Evolutionary conservation across 805 yeast genomes (phyloP), one percentile per base, ranked within the genome.

Genomic region (Clavispora vitiphila): DNA sequence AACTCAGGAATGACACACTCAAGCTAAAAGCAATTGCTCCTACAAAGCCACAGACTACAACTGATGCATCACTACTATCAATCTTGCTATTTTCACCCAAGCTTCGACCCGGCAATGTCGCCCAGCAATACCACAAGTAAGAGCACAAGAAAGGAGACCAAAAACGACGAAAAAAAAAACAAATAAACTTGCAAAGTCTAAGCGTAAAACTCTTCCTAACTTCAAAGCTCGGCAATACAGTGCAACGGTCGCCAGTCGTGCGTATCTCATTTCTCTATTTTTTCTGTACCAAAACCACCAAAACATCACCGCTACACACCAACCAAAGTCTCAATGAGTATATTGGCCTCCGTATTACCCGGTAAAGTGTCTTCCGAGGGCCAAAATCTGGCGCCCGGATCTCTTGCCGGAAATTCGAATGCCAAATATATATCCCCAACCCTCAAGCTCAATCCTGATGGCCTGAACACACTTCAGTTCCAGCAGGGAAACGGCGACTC

Each of bases 401-500:
- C 35, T 7, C 41, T 22, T 36, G 21, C 40, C 8, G 41, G 37
- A 14, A 15, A 21, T 8, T 23, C 35, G 14, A 32, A 16, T 25
- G 31, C 41, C 35, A 63, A 57, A 44, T 61, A 52, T 47, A 57
- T 67, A 27, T 38, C 56, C 10, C 71, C 71, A 6, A 62, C 69
- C 5, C 44, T 67, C 39, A 54, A 61, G 15, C 46, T 61, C 26
- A 49, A 53, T 22, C 62, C 60, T 26, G 58, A 55, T 24, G 39
- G 44, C 35, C 14, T 47, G 31, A 52, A 57, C 44, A 43, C 64
- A 40, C 43, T 57, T 55, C 62, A 62, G 55, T 62, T 63, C 46
- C 69, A 65, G 45, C 57, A 57, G 37, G 55, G 52, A 31, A 50
- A 44, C 40, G 52, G 44, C 25, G 55, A 42, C 36, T 47, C 53